Base-by-base conservation (phyloP, 164 flowering plant species). In the Stephania japonica region DNA sequence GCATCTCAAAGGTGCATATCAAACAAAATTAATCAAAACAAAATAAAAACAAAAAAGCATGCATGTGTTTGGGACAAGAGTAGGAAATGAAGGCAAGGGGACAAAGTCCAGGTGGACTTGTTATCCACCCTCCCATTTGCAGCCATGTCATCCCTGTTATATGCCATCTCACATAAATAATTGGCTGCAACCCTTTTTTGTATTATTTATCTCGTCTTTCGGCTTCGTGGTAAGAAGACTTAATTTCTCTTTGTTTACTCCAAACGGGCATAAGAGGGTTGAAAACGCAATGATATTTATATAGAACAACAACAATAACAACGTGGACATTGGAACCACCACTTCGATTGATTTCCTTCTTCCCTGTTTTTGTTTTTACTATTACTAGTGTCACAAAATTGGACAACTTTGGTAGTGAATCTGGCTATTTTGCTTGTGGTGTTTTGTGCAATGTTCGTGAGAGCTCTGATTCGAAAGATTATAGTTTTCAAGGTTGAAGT, bases 91-190 rank as follows among this genome's bases (percentile, higher is more conserved):
- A 69, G 70, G 68, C 42, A 42, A 62, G 65, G 73, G 71, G 75
- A 76, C 78, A 78, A 32, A 32, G 63, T 73, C 78, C 79, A 82
- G 67, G 75, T 78, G 82, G 72, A 66, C 76, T 71, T 21, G 75
- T 68, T 75, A 56, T 75, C 69, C 72, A 70, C 41, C 70, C 67
- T 50, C n/a, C 7, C n/a, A 59, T n/a, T 16, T 59, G 7, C 64
- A 16, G 23, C n/a, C 8, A 59, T 59, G n/a, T 19, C n/a, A 56
- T 56, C 5, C 21, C 18, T 56, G 21, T 59, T 21, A 24, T 23
- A 18, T 21, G 24, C 7, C 16, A 18, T 19, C 23, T n/a, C 64
- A 53, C 13, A 41, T 42, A 23, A n/a, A 74, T 71, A 71, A 68
- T 78, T 78, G 80, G 75, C 38, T n/a, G n/a, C 21, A 68, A 24